These are phyloP conservation scores for Cercospora nicotianae DNA, from an alignment of 2,329 filamentous ascomycete genomes.

Conservation along the genomic window DNA sequence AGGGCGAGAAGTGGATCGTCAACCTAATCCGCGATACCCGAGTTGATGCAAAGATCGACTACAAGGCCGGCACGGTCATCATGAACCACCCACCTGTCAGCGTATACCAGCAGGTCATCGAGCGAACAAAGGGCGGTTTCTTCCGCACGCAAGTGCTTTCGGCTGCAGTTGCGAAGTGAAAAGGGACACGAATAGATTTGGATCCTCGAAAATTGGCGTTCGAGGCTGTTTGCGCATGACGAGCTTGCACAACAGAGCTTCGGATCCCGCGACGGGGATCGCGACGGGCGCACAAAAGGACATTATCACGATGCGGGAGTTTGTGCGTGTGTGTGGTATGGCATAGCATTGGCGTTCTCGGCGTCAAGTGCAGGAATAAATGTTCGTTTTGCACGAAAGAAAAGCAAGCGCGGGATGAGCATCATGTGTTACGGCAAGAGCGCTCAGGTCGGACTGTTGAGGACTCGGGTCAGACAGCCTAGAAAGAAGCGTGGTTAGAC, in stretches of 20 bases:
- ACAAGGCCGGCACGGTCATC: constrained; percentile 95
- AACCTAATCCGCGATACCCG: constrained; percentile 97
- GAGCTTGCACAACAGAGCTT: background rate
- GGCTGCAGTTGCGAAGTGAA: constrained; percentile 52
- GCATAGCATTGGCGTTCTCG: constrained; percentile 32
- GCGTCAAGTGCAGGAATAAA: constrained; percentile 18
- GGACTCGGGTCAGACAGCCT: background rate
- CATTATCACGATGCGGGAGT: background rate
- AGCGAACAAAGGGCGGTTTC: constrained; percentile 97
- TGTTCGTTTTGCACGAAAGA: constrained; percentile 1
- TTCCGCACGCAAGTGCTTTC: constrained; percentile 96
- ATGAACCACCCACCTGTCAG: constrained; percentile 99
- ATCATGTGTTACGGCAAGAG: constrained; percentile 11
- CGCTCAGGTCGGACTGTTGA: constrained; percentile 1
- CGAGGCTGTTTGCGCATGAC: background rate
- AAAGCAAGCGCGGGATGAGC: background rate
- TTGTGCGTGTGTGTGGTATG: constrained; percentile 19
- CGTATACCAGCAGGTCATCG: constrained; percentile 98
- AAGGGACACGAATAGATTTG: background rate
- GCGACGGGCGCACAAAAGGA: constrained; percentile 1
- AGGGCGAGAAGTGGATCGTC: constrained; percentile 99
- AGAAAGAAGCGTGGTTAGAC: background rate
- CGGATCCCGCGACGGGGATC: background rate
- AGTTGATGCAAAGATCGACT: constrained; percentile 98
- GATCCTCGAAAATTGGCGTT: background rate